phyloP scores from a whole-genome alignment of 129 eudicot species.

The Centella asiatica region DNA sequence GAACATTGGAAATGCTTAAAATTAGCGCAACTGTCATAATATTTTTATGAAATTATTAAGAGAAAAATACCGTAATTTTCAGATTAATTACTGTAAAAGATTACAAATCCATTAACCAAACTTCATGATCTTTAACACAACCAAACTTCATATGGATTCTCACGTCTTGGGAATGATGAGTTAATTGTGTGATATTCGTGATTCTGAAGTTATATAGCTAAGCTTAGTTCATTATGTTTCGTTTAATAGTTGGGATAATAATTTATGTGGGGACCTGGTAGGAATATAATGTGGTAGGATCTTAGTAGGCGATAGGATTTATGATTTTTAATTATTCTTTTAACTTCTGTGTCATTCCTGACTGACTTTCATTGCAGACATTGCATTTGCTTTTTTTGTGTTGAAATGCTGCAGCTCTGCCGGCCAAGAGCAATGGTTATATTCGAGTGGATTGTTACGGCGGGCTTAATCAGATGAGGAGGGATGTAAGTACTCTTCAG shows the following conservation, averaged over 20 bases:
- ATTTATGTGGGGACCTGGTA: not conserved
- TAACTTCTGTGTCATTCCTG: slow-evolving; percentile 34
- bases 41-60: no score
- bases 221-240: not conserved
- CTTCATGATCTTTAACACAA: not conserved
- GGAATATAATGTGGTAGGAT: not conserved
- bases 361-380: slow-evolving; percentile 83
- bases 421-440: slow-evolving; percentile 75
- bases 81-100: no score
- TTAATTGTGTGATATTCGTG: not conserved
- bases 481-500: slow-evolving; percentile 61
- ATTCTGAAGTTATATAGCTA: not conserved
- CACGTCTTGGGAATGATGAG: not conserved
- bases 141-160: not conserved
- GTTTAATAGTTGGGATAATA: not conserved
- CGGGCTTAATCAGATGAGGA: slow-evolving; percentile 98
- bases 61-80: not conserved
- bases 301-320: not conserved
- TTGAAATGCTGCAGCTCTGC: slow-evolving; percentile 96
- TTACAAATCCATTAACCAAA: not conserved
- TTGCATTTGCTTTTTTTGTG: slow-evolving; percentile 61
- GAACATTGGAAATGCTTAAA: no score
- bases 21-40: no score
- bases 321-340: slow-evolving; percentile 13
- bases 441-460: slow-evolving; percentile 98